These are phyloP conservation scores for Coffea canephora DNA, from an alignment of 257 asterid species.

Conservation along the genomic window DNA sequence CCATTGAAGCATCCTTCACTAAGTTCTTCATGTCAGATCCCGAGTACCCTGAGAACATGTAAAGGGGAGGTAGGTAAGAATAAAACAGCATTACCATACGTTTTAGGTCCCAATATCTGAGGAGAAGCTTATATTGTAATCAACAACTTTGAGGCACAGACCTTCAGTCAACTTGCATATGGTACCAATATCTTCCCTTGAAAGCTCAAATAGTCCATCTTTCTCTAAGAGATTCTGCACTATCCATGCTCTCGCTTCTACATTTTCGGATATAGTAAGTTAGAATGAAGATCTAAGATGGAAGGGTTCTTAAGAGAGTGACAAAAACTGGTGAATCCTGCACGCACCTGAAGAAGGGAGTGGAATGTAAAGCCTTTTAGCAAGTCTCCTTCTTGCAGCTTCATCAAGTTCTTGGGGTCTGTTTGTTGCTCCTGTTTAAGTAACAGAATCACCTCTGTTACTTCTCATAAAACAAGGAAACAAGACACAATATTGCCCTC, in stretches of 20 bases:
- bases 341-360: conserved; percentile 92
- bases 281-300: conserved; percentile 12
- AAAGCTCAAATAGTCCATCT: conserved; percentile 81
- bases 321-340: not conserved
- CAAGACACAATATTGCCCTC: not conserved
- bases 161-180: conserved; percentile 88
- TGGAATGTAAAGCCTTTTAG: conserved; percentile 93
- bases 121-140: conserved; percentile 16
- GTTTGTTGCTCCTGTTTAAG: conserved; percentile 85
- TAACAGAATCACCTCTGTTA: conserved; percentile 2
- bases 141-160: conserved; percentile 21
- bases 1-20: conserved; percentile 99
- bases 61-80: not conserved
- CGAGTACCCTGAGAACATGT: conserved; percentile 69
- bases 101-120: conserved; percentile 11
- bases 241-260: conserved; percentile 98
- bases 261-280: conserved; percentile 25
- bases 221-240: conserved; percentile 74
- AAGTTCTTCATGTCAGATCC: conserved; percentile 98
- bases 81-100: conserved; percentile 9
- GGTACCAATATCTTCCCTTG: conserved; percentile 61
- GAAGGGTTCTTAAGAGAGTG: not conserved
- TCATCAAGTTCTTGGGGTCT: conserved; percentile 99
- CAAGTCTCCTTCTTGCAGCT: conserved; percentile 97
- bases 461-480: not conserved